phyloP scores from a whole-genome alignment of 2,329 filamentous ascomycete species.

The Xylaria sp. region DNA sequence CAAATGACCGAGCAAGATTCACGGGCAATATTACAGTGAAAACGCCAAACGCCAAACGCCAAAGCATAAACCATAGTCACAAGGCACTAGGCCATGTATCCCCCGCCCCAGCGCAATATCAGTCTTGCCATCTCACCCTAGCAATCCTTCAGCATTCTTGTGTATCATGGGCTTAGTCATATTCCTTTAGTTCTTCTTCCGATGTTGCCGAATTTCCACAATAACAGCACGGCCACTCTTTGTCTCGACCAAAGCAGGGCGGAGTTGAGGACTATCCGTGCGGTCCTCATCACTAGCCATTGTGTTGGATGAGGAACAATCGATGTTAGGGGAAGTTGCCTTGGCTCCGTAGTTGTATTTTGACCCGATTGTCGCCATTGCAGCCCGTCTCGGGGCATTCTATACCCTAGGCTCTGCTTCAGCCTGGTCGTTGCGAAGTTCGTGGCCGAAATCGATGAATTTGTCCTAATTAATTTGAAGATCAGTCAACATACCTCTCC shows the following conservation, averaged over 20 bases:
- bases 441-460: neutral
- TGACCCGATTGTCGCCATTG: neutral
- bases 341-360: neutral
- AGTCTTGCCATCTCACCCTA: neutral
- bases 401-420: neutral
- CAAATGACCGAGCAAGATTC: neutral
- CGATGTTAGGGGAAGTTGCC: neutral
- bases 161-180: neutral
- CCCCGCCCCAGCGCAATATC: neutral
- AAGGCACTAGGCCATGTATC: neutral
- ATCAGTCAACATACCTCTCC: neutral
- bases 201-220: neutral
- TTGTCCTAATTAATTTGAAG: neutral
- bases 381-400: neutral
- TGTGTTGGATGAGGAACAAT: neutral
- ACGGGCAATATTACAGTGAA: no score
- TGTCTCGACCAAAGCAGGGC: conserved; percentile 6
- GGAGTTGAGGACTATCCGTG: neutral
- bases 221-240: conserved; percentile 13
- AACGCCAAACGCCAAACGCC: no score
- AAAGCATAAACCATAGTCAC: neutral
- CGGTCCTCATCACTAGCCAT: neutral
- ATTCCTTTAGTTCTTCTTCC: neutral
- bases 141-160: neutral
- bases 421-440: neutral